A percentile compares a stretch with the other conserved stretches of the same genome.
Conservation (phyloP, 345 rosid genomes). For the Litchi chinensis region DNA sequence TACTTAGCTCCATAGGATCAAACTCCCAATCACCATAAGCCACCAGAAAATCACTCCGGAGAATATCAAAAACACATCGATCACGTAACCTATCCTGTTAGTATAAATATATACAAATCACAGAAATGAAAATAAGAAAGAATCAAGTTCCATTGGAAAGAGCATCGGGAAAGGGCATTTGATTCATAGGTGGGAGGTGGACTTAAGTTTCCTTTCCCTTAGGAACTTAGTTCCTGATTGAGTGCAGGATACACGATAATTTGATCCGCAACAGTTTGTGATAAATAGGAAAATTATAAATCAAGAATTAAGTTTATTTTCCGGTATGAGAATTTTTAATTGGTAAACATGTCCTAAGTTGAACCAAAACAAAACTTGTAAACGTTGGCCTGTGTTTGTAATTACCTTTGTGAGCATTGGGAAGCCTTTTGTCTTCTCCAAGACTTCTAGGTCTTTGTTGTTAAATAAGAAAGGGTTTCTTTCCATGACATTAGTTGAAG, state of each 20-base stretch:
- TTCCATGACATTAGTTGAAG: conserved; percentile 60
- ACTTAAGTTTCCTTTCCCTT: too few relatives aligned
- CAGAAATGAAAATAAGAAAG: too few relatives aligned
- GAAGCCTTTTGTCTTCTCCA: conserved; percentile 66
- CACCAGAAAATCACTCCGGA: conserved; percentile 59
- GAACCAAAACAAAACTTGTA: neutral
- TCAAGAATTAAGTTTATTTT: too few relatives aligned
- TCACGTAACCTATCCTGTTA: conserved; percentile 58
- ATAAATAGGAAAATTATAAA: too few relatives aligned
- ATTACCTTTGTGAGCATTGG: conserved; percentile 87
- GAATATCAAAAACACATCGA: conserved; percentile 56
- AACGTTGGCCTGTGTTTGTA: neutral
- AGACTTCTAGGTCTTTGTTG: conserved; percentile 60
- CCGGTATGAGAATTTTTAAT: too few relatives aligned
- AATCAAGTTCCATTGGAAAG: too few relatives aligned
- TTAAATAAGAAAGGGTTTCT: conserved; percentile 64
- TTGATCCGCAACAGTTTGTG: too few relatives aligned
- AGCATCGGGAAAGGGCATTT: too few relatives aligned
- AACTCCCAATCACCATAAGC: conserved; percentile 83
- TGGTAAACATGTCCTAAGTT: neutral
- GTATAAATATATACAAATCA: conserved; percentile 13
- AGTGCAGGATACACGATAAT: too few relatives aligned
- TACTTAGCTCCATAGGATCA: conserved; percentile 59
- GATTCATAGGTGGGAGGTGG: too few relatives aligned
- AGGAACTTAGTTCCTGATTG: too few relatives aligned